A percentile compares a stretch with the other conserved stretches of the same genome.
Evolutionary conservation across 108 stramenopile species (phyloP).

Genomic region (Hondaea fermentalgiana): DNA sequence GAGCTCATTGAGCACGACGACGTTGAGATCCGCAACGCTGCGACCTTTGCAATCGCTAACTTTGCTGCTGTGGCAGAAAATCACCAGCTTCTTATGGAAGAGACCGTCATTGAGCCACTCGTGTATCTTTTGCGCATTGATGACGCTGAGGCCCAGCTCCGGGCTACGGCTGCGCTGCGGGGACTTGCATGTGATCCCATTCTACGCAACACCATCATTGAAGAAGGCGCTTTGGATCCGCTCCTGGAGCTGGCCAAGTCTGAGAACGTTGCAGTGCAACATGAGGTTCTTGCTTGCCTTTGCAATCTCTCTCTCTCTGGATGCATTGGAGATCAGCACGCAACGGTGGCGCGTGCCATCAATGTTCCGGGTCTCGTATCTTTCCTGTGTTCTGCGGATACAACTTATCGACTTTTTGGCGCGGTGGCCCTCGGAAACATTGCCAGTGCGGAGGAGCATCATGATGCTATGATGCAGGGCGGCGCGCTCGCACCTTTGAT

Average conservation of each 20-base stretch:
- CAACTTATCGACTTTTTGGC: conserved; percentile 73
- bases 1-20: conserved; percentile 53
- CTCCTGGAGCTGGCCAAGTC: conserved; percentile 56
- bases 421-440: conserved; percentile 74
- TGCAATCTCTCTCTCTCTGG: conserved; percentile 72
- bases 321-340: conserved; percentile 60
- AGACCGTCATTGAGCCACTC: conserved; percentile 39
- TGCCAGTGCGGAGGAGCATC: conserved; percentile 50
- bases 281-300: conserved; percentile 61
- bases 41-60: conserved; percentile 61
- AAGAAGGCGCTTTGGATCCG: conserved; percentile 42
- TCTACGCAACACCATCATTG: conserved; percentile 53
- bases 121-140: conserved; percentile 24
- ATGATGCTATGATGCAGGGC: conserved; percentile 43
- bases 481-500: conserved; percentile 62
- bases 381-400: conserved; percentile 66
- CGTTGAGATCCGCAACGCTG: conserved; percentile 54
- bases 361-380: conserved; percentile 54
- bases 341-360: conserved; percentile 50
- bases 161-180: conserved; percentile 58
- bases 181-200: conserved; percentile 54
- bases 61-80: conserved; percentile 54
- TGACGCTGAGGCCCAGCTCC: conserved; percentile 48
- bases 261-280: conserved; percentile 63
- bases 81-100: conserved; percentile 43